Conservation (phyloP, 768 basidiomycete genomes). For the Termitomyces sp. region DNA sequence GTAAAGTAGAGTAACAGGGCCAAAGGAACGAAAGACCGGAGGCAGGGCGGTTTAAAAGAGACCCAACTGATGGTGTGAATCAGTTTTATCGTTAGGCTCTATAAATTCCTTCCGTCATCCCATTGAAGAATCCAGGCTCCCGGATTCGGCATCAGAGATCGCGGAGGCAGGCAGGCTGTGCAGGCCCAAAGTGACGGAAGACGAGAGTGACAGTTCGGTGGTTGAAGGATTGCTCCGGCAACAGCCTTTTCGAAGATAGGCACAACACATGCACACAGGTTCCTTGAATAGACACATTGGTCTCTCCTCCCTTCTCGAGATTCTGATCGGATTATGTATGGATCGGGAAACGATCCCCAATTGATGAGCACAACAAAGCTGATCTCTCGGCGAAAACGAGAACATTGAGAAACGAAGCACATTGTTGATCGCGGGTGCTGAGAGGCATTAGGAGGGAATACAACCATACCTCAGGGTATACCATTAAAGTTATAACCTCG, state of each 20-base stretch:
- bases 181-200: conserved; percentile 17
- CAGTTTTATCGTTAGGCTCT: conserved; percentile 23
- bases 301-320: conserved; percentile 20
- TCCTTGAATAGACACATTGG: conserved; percentile 18
- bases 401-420: conserved; percentile 6
- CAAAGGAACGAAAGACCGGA: conserved; percentile 20
- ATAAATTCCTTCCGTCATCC: conserved; percentile 18
- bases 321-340: conserved; percentile 24
- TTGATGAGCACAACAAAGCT: conserved; percentile 15
- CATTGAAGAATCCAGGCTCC: conserved; percentile 20
- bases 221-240: conserved; percentile 8
- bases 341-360: conserved; percentile 12
- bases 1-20: conserved; percentile 28
- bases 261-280: conserved; percentile 16
- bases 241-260: conserved; percentile 15
- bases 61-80: conserved; percentile 20
- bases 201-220: conserved; percentile 16
- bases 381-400: conserved; percentile 18
- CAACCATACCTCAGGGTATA: not conserved
- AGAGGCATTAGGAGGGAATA: not conserved
- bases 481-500: not conserved
- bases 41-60: conserved; percentile 34
- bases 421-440: not conserved
- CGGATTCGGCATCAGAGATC: conserved; percentile 26
- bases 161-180: conserved; percentile 23